phyloP scores from a whole-genome alignment of 2,329 filamentous ascomycete species.

The Ophiostoma triangulosporum region DNA sequence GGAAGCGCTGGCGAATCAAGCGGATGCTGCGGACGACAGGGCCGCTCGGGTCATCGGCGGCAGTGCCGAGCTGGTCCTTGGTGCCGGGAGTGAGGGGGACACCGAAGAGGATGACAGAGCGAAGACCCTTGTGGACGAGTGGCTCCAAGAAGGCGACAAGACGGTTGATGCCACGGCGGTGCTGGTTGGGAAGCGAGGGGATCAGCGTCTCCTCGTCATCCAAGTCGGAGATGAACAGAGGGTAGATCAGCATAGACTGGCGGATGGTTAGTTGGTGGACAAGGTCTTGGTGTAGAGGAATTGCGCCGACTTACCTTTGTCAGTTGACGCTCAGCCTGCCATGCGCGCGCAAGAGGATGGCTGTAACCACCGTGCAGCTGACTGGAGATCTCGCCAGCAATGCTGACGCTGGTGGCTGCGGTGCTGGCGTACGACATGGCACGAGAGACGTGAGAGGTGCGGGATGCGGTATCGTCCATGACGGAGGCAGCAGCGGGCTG shows the following conservation, averaged over 20 bases:
- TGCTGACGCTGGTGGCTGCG: slow-evolving; percentile 54
- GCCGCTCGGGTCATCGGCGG: slow-evolving; percentile 83
- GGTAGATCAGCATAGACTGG: slow-evolving; percentile 96
- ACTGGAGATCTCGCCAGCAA: slow-evolving; percentile 63
- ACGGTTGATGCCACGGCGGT: slow-evolving; percentile 77
- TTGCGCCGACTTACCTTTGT: slow-evolving; percentile 62
- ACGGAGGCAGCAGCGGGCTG: slow-evolving; percentile 39
- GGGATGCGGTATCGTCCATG: slow-evolving; percentile 45
- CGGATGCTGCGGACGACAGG: slow-evolving; percentile 83
- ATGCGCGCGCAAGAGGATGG: slow-evolving; percentile 64
- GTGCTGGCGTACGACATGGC: slow-evolving; percentile 55
- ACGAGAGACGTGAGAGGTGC: slow-evolving; percentile 46
- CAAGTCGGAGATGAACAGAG: slow-evolving; percentile 88
- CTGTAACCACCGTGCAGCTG: slow-evolving; percentile 75
- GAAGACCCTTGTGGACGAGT: slow-evolving; percentile 77
- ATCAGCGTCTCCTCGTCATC: slow-evolving; percentile 86
- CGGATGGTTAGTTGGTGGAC: slow-evolving; percentile 5
- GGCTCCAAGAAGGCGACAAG: slow-evolving; percentile 74
- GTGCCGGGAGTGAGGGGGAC: slow-evolving; percentile 68
- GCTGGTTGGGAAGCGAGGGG: slow-evolving; percentile 79
- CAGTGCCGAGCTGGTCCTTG: slow-evolving; percentile 85
- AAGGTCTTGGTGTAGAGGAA: too few species aligned
- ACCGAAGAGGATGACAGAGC: slow-evolving; percentile 89
- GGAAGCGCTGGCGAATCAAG: slow-evolving; percentile 71
- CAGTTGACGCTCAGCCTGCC: slow-evolving; percentile 74